Conservation (phyloP, 1,284 basidiomycete species). For the Coriolopsis trogii region DNA sequence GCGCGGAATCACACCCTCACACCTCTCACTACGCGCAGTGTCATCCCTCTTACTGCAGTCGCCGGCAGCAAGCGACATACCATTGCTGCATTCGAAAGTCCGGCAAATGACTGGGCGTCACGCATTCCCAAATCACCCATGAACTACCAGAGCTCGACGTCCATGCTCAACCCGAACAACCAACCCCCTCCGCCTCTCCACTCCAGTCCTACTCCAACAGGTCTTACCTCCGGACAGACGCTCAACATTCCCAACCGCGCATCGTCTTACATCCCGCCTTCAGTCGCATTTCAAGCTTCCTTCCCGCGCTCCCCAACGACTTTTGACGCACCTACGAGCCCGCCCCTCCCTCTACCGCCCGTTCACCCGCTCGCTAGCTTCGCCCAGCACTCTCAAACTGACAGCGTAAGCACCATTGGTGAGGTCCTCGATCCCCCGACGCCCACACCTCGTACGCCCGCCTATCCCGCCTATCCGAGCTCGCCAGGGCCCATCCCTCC, state of each 20-base stretch:
- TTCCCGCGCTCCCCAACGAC: constrained; percentile 51
- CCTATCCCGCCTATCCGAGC: constrained; percentile 67
- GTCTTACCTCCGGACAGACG: constrained; percentile 17
- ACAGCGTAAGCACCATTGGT: constrained; percentile 26
- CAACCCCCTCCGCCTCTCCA: constrained; percentile 30
- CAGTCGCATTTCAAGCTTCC: constrained; percentile 38
- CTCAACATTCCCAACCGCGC: constrained; percentile 24
- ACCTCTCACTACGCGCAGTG: constrained; percentile 31
- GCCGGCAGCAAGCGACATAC: constrained; percentile 65
- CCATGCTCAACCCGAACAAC: constrained; percentile 37
- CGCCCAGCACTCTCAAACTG: constrained; percentile 22
- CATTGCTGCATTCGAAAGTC: constrained; percentile 36
- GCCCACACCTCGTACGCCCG: constrained; percentile 65
- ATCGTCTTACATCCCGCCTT: constrained; percentile 44
- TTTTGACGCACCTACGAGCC: constrained; percentile 43
- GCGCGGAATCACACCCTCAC: constrained; percentile 14
- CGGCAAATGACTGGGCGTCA: constrained; percentile 20
- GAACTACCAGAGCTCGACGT: constrained; percentile 42
- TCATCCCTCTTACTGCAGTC: constrained; percentile 37
- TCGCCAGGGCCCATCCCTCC: constrained; percentile 47
- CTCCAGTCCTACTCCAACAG: constrained; percentile 24
- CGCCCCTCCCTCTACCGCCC: constrained; percentile 29
- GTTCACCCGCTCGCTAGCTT: constrained; percentile 15
- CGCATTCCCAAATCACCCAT: constrained; percentile 32
- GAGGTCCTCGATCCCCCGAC: constrained; percentile 15